phyloP scores from a whole-genome alignment of 179 eudicot species.

The Actinidia chinensis region DNA sequence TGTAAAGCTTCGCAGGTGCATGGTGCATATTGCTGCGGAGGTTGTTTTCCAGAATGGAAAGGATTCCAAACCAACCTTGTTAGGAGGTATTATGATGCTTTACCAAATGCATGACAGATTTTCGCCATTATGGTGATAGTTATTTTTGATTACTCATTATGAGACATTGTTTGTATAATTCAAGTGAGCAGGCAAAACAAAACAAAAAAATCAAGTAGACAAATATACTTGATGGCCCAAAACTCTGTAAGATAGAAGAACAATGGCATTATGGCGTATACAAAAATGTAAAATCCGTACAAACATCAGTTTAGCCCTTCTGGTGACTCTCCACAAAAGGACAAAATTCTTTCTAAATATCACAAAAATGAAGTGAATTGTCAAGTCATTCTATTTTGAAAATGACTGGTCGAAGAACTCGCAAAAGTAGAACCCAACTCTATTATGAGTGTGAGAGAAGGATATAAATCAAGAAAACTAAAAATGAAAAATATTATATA shows the following conservation, averaged over 20 bases:
- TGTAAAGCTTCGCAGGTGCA: slow-evolving; percentile 73
- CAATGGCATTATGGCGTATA: too few species aligned
- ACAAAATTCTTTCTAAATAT: background rate
- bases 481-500: background rate
- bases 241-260: background rate
- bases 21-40: slow-evolving; percentile 94
- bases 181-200: background rate
- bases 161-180: background rate
- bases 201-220: background rate
- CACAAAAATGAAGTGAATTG: background rate
- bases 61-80: slow-evolving; percentile 89
- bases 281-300: slow-evolving; percentile 4
- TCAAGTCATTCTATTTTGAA: background rate
- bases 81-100: slow-evolving; percentile 71
- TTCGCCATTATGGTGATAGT: background rate
- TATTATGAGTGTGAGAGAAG: background rate
- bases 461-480: background rate
- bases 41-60: slow-evolving; percentile 89
- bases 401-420: background rate
- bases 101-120: slow-evolving; percentile 5
- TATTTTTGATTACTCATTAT: background rate
- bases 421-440: background rate
- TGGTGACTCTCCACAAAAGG: background rate
- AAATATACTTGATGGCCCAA: background rate
- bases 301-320: background rate